Evolutionary conservation across 805 yeast genomes (phyloP), one percentile per base, ranked within the genome.

Genomic region (Starmerella tilneyi): DNA sequence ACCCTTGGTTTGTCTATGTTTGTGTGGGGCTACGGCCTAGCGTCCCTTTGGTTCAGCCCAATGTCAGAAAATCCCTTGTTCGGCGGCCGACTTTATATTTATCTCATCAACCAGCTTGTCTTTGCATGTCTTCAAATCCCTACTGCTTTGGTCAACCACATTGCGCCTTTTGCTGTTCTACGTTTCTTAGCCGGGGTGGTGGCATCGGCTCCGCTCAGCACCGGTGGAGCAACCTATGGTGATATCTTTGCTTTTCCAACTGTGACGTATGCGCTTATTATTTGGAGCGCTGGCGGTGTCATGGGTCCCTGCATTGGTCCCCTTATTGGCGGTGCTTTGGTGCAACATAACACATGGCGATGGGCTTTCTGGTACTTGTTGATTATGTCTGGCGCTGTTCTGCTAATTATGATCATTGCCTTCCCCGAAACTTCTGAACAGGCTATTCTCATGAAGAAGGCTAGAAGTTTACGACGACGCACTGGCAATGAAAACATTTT

Each of bases 301-400:
- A 62, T 69, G 41, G 81, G 80, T 9, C 79, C 79, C 1, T 65
- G 70, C 9, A 34, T 73, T 19, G 81, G 79, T 12, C 81, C 82
- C 1, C 54, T 78, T 6, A 55, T 77, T 35, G 81, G 81, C 31
- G 72, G 77, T 9, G 68, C 70, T 4, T 61, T 77, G 56, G 62
- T 65, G 3, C 69, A 46, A 32, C 68, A 68, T 3, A 65, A 74
- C 50, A 60, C 57, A 51, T 74, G 78, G 77, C 67, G 76, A 56
- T 74, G 73, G 71, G 59, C 71, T 8, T 73, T 74, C 56, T 75
- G 80, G 79, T 63, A 72, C 43, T 45, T 72, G 55, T 51, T 67
- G 45, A 68, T 71, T 28, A 41, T 48, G 22, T 45, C 70, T 36
- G 75, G 72, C 9, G 57, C 59, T 9, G 49, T 64, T 5, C 57